Evolutionary conservation across 75 land plant species (phyloP), one percentile per base, ranked within the genome.

Genomic region (Cryptomeria japonica): DNA sequence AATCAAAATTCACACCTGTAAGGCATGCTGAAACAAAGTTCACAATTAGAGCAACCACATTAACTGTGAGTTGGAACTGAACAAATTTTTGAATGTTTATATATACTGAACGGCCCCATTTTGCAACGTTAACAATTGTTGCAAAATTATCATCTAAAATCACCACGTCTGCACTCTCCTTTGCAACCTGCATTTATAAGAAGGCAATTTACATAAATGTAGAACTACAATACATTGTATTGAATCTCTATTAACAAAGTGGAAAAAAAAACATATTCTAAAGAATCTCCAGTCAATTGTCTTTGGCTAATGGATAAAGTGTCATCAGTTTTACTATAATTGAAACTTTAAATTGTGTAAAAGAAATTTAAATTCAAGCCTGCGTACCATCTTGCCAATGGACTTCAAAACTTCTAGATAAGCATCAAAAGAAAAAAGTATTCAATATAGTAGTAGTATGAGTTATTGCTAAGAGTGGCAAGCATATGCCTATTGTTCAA

Each of bases 41-140:
- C 85, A 96, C 70, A 80, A 93, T 87, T 18, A 96, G 92, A 55
- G 98, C 98, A 84, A 96, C 98, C 25, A 96, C 87, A 84, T 96
- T 96, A 70, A 95, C 98, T 14, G 98, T 96, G 90, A 96, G 89
- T 88, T 96, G 98, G 92, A 96, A 96, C 89, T 96, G 98, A 85
- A 96, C 98, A 89, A 96, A 96, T 86, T 96, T 96, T 87, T 96
- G 98, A 84, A 96, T 95, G 86, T 96, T 96, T 41, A 93, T 88
- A 86, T 96, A 96, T 49, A 96, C 98, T 18, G 98, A 90, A 83
- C 98, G 97, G 37, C 98, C 98, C 98, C 98, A 96, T 89, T 89
- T 96, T 53, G 92, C 95, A 7, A 96, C 97, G 82, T 93, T 93
- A 49, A 95, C 94, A 78, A 96, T 95, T 41, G 96, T 95, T 14